These are phyloP conservation scores for Sistotremastrum niveocremeum DNA, from an alignment of 768 basidiomycete genomes.

Conservation along the genomic window DNA sequence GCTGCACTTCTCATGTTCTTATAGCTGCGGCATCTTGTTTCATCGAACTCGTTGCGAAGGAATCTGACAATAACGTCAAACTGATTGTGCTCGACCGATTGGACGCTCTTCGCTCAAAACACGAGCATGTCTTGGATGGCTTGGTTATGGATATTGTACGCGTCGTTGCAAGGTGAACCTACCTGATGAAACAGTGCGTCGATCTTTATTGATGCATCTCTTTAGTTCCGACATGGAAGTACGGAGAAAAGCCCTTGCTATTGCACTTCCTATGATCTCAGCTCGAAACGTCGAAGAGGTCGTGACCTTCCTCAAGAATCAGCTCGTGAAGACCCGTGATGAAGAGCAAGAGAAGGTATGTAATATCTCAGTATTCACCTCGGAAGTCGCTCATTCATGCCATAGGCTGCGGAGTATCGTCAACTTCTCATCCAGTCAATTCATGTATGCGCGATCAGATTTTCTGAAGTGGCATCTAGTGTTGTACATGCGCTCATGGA, in stretches of 20 bases:
- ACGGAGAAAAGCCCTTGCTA: constrained; percentile 76
- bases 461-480: constrained; percentile 91
- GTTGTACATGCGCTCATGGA: constrained; percentile 92
- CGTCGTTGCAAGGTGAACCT: constrained; percentile 59
- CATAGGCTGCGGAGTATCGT: constrained; percentile 82
- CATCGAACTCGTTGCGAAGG: constrained; percentile 82
- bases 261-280: constrained; percentile 86
- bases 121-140: constrained; percentile 79
- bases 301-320: constrained; percentile 93
- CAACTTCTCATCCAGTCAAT: constrained; percentile 96
- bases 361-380: neutral
- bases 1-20: constrained; percentile 1
- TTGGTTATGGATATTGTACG: constrained; percentile 95
- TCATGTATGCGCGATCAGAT: constrained; percentile 90
- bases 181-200: too few species aligned
- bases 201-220: neutral
- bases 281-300: constrained; percentile 95
- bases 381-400: neutral
- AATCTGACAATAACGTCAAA: constrained; percentile 98
- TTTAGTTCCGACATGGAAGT: constrained; percentile 93
- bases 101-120: constrained; percentile 65
- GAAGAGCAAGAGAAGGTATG: constrained; percentile 82
- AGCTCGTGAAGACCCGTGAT: constrained; percentile 87
- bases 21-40: constrained; percentile 80
- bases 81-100: constrained; percentile 91